A percentile compares a stretch with the other conserved stretches of the same genome.
These are phyloP conservation scores for Huntiella savannae DNA, from an alignment of 2,329 filamentous ascomycete genomes.

Conservation along the genomic window DNA sequence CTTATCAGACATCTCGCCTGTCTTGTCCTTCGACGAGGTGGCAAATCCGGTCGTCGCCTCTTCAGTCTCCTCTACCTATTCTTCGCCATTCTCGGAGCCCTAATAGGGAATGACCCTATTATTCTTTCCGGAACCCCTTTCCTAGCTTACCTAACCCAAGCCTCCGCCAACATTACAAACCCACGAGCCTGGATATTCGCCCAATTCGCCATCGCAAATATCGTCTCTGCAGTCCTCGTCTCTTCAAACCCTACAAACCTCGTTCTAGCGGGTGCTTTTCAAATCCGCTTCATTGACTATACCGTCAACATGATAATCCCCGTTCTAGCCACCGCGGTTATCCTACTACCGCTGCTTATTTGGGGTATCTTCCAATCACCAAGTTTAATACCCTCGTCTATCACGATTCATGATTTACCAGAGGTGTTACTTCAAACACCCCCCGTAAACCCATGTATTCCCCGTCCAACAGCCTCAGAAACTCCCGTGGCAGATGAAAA, in stretches of 20 bases:
- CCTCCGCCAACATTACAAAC: slow-evolving; percentile 52
- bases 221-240: slow-evolving; percentile 56
- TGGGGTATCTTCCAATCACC: slow-evolving; percentile 50
- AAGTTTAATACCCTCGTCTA: slow-evolving; percentile 42
- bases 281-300: slow-evolving; percentile 53
- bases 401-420: slow-evolving; percentile 49
- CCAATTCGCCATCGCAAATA: slow-evolving; percentile 55
- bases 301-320: slow-evolving; percentile 64
- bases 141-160: slow-evolving; percentile 57
- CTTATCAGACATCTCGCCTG: slow-evolving; percentile 53
- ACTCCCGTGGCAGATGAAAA: slow-evolving; percentile 26
- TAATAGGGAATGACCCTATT: slow-evolving; percentile 59
- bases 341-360: slow-evolving; percentile 50
- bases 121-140: slow-evolving; percentile 58
- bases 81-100: slow-evolving; percentile 47
- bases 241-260: slow-evolving; percentile 64
- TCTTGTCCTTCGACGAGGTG: slow-evolving; percentile 44
- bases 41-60: slow-evolving; percentile 44
- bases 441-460: slow-evolving; percentile 57
- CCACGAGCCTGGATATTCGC: slow-evolving; percentile 55
- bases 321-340: slow-evolving; percentile 44
- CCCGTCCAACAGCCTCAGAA: slow-evolving; percentile 25
- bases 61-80: slow-evolving; percentile 59
- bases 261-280: slow-evolving; percentile 52
- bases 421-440: slow-evolving; percentile 33